Percentiles rank a stretch among this genome's conserved stretches.
These are phyloP conservation scores for Cadophora luteo-olivacea DNA, from an alignment of 2,329 filamentous ascomycete genomes.

Conservation along the genomic window DNA sequence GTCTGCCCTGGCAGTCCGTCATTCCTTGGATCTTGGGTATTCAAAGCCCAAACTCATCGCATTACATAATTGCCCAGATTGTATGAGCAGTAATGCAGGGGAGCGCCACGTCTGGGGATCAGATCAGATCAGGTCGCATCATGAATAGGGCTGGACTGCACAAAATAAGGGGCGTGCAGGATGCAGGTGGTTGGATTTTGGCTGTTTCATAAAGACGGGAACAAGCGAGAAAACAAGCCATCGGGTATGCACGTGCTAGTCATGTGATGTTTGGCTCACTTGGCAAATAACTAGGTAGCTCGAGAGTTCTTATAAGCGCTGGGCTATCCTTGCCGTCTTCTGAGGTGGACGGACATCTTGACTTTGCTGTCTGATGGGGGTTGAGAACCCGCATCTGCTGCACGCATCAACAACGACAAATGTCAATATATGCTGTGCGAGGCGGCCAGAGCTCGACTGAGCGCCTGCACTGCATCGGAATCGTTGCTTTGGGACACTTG, in stretches of 20 bases:
- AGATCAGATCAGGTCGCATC: constrained; percentile 12
- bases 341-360: background rate
- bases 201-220: constrained; percentile 6
- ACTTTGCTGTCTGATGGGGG: background rate
- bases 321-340: background rate
- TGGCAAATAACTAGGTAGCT: background rate
- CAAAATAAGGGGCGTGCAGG: background rate
- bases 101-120: constrained; percentile 1
- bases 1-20: constrained; percentile 1
- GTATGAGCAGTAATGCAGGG: background rate
- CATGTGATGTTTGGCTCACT: background rate
- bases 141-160: background rate
- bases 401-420: background rate
- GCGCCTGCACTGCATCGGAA: background rate
- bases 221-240: constrained; percentile 3
- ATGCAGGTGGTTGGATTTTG: background rate
- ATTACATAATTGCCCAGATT: constrained; percentile 6
- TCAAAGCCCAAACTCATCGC: background rate
- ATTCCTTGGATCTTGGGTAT: background rate
- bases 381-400: background rate
- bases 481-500: background rate
- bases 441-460: background rate
- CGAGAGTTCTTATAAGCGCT: background rate
- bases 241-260: background rate
- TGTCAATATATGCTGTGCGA: background rate